A percentile compares a stretch with the other conserved stretches of the same genome.
These are phyloP conservation scores for Aspergillus sparsus DNA, from an alignment of 495 filamentous ascomycete species.

Conservation along the genomic window DNA sequence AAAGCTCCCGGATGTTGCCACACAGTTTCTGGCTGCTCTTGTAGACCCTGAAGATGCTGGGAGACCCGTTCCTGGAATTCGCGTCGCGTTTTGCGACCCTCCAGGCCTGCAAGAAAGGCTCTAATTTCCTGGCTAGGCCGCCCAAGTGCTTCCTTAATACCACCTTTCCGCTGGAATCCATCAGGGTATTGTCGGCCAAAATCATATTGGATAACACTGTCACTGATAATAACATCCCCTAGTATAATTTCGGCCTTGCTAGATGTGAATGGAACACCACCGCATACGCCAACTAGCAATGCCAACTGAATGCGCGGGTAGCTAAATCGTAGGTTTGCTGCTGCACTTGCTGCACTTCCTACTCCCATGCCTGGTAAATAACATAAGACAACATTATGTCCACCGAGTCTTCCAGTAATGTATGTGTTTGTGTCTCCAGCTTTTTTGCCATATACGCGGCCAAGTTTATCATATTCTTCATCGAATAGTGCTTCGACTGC, in stretches of 20 bases:
- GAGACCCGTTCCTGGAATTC: constrained; percentile 16
- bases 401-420: constrained; percentile 36
- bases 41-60: constrained; percentile 6
- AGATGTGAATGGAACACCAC: constrained; percentile 25
- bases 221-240: constrained; percentile 49
- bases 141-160: constrained; percentile 29
- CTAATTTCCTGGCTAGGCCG: constrained; percentile 33
- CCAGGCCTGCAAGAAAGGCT: constrained; percentile 24
- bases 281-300: constrained; percentile 34
- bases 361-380: constrained; percentile 38
- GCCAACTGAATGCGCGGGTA: constrained; percentile 26
- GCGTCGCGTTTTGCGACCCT: constrained; percentile 15
- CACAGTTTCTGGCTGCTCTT: constrained; percentile 5
- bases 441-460: background rate
- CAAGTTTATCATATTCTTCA: constrained; percentile 22
- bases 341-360: constrained; percentile 29
- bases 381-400: constrained; percentile 38
- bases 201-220: constrained; percentile 37
- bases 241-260: constrained; percentile 31
- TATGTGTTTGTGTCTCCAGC: constrained; percentile 26
- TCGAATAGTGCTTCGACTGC: constrained; percentile 35
- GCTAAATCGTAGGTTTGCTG: constrained; percentile 30
- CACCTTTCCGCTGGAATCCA: constrained; percentile 28
- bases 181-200: constrained; percentile 34
- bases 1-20: constrained; percentile 22